These are phyloP conservation scores for Cupressus sempervirens DNA, from an alignment of 75 land plant genomes.

Conservation along the genomic window DNA sequence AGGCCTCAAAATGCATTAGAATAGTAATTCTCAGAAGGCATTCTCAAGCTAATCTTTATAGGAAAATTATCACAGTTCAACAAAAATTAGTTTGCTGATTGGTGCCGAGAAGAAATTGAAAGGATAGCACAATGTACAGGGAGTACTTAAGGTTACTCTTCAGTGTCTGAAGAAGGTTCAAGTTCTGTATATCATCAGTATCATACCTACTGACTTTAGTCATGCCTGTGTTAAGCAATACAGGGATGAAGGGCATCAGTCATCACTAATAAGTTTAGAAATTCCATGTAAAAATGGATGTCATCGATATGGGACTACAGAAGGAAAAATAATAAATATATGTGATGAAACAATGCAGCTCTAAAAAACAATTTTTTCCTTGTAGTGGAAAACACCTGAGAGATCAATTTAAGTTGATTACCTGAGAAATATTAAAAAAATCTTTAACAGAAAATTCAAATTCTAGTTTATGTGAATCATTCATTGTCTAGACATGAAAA, in stretches of 20 bases:
- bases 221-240: neutral
- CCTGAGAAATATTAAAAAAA: neutral
- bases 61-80: neutral
- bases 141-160: neutral
- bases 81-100: neutral
- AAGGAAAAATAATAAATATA: neutral
- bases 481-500: neutral
- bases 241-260: neutral
- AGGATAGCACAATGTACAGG: neutral
- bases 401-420: neutral
- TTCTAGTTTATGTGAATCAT: neutral
- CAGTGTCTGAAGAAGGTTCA: neutral
- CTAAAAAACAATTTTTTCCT: neutral
- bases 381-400: neutral
- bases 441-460: neutral
- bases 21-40: neutral
- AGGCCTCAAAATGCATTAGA: neutral
- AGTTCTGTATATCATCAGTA: neutral
- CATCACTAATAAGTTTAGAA: neutral
- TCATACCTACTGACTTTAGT: neutral
- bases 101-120: neutral
- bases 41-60: neutral
- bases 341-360: neutral
- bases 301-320: neutral
- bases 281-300: neutral